Conservation (phyloP, 2,329 filamentous ascomycete species). For the Penicillium sp. region DNA sequence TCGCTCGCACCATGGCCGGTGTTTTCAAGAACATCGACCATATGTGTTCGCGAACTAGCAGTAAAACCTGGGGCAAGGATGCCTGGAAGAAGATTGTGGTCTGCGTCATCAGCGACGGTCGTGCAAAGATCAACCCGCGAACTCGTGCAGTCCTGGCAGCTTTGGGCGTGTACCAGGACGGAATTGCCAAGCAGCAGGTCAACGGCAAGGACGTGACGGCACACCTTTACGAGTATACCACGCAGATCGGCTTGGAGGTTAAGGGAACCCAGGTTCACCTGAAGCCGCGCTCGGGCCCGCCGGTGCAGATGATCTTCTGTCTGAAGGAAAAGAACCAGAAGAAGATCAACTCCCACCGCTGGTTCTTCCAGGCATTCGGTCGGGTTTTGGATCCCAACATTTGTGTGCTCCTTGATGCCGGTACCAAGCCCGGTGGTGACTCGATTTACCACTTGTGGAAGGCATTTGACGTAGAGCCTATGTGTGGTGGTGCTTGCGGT, state of each 20-base stretch:
- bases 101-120: constrained; percentile 92
- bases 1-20: constrained; percentile 91
- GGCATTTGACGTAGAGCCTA: constrained; percentile 93
- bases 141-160: constrained; percentile 85
- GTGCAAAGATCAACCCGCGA: constrained; percentile 91
- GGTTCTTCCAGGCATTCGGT: constrained; percentile 98
- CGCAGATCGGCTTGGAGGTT: constrained; percentile 66
- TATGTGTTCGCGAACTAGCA: constrained; percentile 89
- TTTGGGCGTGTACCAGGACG: constrained; percentile 96
- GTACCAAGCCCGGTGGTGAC: constrained; percentile 87
- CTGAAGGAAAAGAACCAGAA: constrained; percentile 99
- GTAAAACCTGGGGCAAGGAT: constrained; percentile 97
- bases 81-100: constrained; percentile 99
- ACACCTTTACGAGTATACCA: constrained; percentile 80
- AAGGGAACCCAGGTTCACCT: constrained; percentile 85
- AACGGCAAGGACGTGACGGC: constrained; percentile 94
- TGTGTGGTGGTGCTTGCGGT: constrained; percentile 94
- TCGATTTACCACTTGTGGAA: constrained; percentile 99
- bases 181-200: constrained; percentile 96
- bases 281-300: constrained; percentile 74
- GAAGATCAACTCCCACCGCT: constrained; percentile 99
- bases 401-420: constrained; percentile 91
- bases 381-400: constrained; percentile 90
- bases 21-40: constrained; percentile 99
- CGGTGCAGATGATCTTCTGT: constrained; percentile 95